Percentiles rank a stretch among this genome's conserved stretches.
phyloP scores from a whole-genome alignment of 352 stramenopile species.

The Pythium biforme region DNA sequence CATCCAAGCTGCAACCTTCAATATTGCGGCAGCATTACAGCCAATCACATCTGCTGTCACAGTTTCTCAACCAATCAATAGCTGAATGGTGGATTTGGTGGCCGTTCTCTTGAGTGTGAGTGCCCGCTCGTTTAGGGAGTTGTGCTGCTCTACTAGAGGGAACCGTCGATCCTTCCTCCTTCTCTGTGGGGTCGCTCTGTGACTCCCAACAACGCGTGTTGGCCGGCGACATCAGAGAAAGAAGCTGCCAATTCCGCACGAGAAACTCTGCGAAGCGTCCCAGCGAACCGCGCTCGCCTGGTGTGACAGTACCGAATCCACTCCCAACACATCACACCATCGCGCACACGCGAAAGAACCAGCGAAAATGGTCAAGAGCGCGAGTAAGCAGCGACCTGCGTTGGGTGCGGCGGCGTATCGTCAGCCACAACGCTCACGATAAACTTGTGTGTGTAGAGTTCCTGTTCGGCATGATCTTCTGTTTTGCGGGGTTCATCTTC shows the following conservation, averaged over 20 bases:
- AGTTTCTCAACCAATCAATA: conserved; percentile 3
- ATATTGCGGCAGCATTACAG: neutral
- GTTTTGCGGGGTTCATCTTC: conserved; percentile 77
- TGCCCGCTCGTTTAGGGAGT: conserved; percentile 3
- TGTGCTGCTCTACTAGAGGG: conserved; percentile 10
- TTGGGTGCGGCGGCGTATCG: neutral
- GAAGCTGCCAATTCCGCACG: too few relatives aligned
- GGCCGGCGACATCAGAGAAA: neutral
- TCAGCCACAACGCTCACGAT: too few relatives aligned
- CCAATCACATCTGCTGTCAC: neutral
- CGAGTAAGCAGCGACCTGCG: conserved; percentile 18
- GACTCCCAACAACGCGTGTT: conserved; percentile 9
- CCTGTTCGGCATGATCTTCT: conserved; percentile 76
- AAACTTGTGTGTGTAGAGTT: conserved; percentile 37
- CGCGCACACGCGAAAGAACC: neutral
- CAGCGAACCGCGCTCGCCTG: too few relatives aligned
- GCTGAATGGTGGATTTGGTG: conserved; percentile 1
- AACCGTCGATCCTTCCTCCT: conserved; percentile 13
- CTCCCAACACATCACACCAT: neutral
- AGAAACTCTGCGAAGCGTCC: too few relatives aligned
- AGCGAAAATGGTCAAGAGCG: conserved; percentile 27
- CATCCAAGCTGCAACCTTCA: neutral
- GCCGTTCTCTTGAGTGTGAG: neutral
- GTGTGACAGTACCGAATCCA: neutral
- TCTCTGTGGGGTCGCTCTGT: conserved; percentile 6